Conservation (phyloP, 1,284 basidiomycete genomes). For the Ceratobasidium sp. region DNA sequence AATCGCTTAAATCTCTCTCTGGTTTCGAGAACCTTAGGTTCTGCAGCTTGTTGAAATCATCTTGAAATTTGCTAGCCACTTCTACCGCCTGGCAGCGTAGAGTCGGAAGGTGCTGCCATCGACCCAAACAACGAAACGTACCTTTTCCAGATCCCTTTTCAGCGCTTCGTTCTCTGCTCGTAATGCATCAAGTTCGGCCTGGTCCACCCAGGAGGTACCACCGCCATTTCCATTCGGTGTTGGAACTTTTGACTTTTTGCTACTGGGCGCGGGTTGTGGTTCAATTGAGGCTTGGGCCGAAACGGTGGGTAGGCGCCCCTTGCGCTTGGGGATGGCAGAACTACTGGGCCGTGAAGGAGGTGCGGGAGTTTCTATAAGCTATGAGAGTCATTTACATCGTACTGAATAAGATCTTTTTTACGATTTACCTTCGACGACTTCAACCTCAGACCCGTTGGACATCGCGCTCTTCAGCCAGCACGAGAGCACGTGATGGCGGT, state of each 20-base stretch:
- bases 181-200: conserved; percentile 26
- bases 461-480: conserved; percentile 24
- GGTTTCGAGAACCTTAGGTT: conserved; percentile 71
- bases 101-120: neutral
- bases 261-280: neutral
- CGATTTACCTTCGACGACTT: conserved; percentile 38
- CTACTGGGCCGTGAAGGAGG: conserved; percentile 13
- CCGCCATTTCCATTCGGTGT: conserved; percentile 5
- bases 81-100: conserved; percentile 51
- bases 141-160: conserved; percentile 48
- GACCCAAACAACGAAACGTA: conserved; percentile 26
- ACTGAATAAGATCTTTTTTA: neutral
- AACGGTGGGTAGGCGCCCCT: conserved; percentile 11
- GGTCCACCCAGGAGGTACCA: neutral
- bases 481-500: conserved; percentile 6
- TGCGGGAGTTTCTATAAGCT: conserved; percentile 28
- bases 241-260: conserved; percentile 23
- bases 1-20: conserved; percentile 65
- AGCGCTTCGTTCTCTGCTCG: conserved; percentile 36
- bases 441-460: conserved; percentile 39
- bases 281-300: conserved; percentile 18
- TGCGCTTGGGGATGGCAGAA: conserved; percentile 38
- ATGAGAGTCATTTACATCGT: neutral
- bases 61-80: conserved; percentile 35
- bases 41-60: conserved; percentile 64